Percentiles rank a stretch among this genome's conserved stretches.
phyloP scores from a whole-genome alignment of 169 alveolate species.

The Perkinsus chesapeaki region DNA sequence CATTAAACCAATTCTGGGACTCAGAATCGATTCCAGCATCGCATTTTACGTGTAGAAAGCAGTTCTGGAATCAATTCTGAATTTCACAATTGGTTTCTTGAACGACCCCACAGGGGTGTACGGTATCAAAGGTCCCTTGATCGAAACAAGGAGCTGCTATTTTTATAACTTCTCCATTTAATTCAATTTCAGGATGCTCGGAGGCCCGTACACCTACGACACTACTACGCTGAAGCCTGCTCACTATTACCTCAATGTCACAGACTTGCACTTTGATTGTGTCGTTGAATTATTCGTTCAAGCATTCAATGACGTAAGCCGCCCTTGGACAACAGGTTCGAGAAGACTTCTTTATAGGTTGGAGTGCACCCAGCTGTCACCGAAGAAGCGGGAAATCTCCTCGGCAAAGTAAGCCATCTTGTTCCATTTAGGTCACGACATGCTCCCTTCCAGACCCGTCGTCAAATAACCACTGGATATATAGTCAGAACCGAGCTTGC shows the following conservation, averaged over 20 bases:
- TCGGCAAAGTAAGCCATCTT: not conserved
- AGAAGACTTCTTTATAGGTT: not conserved
- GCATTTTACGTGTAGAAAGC: too few species aligned
- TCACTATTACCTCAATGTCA: not conserved
- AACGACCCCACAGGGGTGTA: too few species aligned
- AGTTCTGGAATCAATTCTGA: too few species aligned
- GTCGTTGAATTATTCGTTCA: not conserved
- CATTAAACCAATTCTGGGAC: too few species aligned
- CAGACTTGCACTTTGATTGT: not conserved
- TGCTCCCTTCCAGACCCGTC: not conserved
- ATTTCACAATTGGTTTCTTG: too few species aligned
- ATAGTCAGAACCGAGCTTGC: not conserved
- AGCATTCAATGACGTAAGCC: not conserved
- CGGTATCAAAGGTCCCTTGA: too few species aligned
- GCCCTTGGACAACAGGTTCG: not conserved
- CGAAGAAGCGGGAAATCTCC: not conserved
- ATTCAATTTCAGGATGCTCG: not conserved
- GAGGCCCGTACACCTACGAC: not conserved
- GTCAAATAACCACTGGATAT: not conserved
- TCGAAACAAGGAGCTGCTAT: too few species aligned
- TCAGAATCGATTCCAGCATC: too few species aligned
- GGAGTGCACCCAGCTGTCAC: not conserved
- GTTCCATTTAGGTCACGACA: not conserved
- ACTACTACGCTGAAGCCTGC: not conserved
- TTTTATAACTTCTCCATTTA: not conserved